These are phyloP conservation scores for Aspergillus tubingensis DNA, from an alignment of 2,329 filamentous ascomycete species.

Conservation along the genomic window DNA sequence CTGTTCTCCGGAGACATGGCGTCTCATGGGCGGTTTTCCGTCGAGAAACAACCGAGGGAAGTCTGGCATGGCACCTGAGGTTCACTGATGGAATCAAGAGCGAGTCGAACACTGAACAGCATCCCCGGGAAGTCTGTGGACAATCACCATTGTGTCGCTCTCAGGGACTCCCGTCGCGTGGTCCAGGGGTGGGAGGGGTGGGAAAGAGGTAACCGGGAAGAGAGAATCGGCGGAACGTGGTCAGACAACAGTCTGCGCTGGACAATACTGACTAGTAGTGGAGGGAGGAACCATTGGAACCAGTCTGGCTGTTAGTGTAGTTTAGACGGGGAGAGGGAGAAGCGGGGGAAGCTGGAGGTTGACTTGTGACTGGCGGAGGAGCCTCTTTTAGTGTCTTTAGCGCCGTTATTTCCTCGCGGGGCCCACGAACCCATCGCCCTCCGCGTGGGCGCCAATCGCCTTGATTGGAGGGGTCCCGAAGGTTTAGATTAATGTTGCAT, in stretches of 20 bases:
- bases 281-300: neutral
- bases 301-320: neutral
- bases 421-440: neutral
- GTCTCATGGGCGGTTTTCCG: slow-evolving; percentile 24
- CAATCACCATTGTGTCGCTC: neutral
- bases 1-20: slow-evolving; percentile 33
- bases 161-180: neutral
- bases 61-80: slow-evolving; percentile 20
- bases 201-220: neutral
- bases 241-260: neutral
- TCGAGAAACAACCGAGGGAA: slow-evolving; percentile 5
- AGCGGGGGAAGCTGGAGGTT: neutral
- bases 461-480: slow-evolving; percentile 1
- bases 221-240: neutral
- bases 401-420: neutral
- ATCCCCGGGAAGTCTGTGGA: slow-evolving; percentile 15
- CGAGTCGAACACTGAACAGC: neutral
- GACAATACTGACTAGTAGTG: neutral
- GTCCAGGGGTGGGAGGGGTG: neutral
- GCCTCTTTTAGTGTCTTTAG: neutral
- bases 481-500: slow-evolving; percentile 2
- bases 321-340: neutral
- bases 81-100: neutral
- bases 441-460: neutral
- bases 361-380: neutral